Percentiles rank a stretch among this genome's conserved stretches.
Conservation (phyloP, 129 eudicot genomes). For the Ambrosia artemisiifolia region DNA sequence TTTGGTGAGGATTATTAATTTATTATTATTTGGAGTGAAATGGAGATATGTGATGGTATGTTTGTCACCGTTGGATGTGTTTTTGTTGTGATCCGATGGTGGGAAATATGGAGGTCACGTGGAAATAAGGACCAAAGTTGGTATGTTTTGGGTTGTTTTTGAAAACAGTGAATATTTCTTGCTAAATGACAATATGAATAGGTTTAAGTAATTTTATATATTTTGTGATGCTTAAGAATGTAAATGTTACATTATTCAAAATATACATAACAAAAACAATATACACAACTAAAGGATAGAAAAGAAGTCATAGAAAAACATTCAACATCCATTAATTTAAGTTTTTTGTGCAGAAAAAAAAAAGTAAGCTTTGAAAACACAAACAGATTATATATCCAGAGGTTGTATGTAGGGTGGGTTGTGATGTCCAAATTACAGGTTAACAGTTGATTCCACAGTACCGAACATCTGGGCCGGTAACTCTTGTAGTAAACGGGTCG, state of each 20-base stretch:
- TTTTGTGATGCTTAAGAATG: too few species aligned
- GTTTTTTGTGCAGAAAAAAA: not conserved
- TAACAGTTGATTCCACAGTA: slow-evolving; percentile 41
- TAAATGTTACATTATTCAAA: not conserved
- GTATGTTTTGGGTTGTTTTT: too few species aligned
- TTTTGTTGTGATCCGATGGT: slow-evolving; percentile 23
- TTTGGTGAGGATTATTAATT: slow-evolving; percentile 13
- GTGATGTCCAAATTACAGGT: not conserved
- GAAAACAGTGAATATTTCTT: too few species aligned
- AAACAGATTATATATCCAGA: not conserved
- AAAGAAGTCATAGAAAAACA: not conserved
- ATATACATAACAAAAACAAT: not conserved
- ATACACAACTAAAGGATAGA: not conserved
- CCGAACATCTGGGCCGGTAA: slow-evolving; percentile 39
- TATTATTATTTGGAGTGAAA: not conserved
- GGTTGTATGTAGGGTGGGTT: not conserved
- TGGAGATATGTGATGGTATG: slow-evolving; percentile 24
- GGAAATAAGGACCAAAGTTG: too few species aligned
- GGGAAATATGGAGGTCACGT: slow-evolving; percentile 4
- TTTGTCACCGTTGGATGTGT: slow-evolving; percentile 28
- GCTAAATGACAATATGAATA: too few species aligned
- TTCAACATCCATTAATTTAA: not conserved
- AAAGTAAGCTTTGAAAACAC: not conserved
- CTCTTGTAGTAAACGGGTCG: slow-evolving; percentile 42
- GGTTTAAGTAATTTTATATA: too few species aligned